phyloP scores from a whole-genome alignment of 1,284 basidiomycete species.

The Sphaerobolus stellatus region DNA sequence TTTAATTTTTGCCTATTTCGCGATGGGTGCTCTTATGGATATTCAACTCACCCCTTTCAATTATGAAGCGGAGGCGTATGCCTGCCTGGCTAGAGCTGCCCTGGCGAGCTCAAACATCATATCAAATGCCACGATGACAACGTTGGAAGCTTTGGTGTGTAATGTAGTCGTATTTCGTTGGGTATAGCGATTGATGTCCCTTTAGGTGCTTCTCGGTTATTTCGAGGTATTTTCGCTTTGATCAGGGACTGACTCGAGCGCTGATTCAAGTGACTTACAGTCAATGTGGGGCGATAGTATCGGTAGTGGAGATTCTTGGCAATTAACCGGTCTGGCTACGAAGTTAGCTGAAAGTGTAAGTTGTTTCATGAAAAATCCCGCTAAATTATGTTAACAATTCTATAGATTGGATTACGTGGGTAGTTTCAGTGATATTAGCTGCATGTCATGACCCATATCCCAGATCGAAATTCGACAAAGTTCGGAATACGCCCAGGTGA shows the following conservation, averaged over 20 bases:
- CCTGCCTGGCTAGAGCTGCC: slow-evolving; percentile 69
- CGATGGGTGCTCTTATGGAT: slow-evolving; percentile 73
- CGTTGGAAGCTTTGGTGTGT: slow-evolving; percentile 11
- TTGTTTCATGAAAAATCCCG: slow-evolving; percentile 17
- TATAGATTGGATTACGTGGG: slow-evolving; percentile 73
- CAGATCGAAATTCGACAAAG: slow-evolving; percentile 34
- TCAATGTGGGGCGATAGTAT: slow-evolving; percentile 13
- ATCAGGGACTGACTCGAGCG: not conserved
- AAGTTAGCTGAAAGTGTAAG: slow-evolving; percentile 77
- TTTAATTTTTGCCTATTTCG: slow-evolving; percentile 72
- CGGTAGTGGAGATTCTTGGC: slow-evolving; percentile 63
- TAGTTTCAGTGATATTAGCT: slow-evolving; percentile 21
- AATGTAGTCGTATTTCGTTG: not conserved
- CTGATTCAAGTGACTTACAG: not conserved
- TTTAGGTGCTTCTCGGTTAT: slow-evolving; percentile 11
- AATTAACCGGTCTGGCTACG: slow-evolving; percentile 73
- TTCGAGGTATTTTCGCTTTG: slow-evolving; percentile 7
- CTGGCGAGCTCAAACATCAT: slow-evolving; percentile 31
- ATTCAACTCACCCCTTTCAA: slow-evolving; percentile 59
- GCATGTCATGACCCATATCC: not conserved
- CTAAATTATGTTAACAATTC: not conserved
- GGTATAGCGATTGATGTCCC: not conserved
- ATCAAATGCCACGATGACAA: slow-evolving; percentile 9
- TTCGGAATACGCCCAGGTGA: slow-evolving; percentile 60
- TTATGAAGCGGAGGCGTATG: slow-evolving; percentile 75